Evolutionary conservation across 2,329 filamentous ascomycete genomes (phyloP), one percentile per base, ranked within the genome.

Genomic region (Grosmannia serpens): DNA sequence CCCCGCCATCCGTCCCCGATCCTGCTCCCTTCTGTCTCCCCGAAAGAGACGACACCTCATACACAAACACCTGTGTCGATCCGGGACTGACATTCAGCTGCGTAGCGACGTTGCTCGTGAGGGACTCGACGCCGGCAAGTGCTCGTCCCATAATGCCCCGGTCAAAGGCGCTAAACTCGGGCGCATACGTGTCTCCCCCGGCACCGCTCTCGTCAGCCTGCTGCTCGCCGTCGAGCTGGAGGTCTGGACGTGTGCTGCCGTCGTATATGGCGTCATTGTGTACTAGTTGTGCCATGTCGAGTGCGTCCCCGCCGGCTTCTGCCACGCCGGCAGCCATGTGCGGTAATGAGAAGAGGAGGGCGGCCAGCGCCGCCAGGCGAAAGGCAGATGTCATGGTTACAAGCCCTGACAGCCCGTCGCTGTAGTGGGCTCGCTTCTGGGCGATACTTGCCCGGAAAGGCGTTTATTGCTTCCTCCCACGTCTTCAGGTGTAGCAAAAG

Each of bases 81-180:
- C 88, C 89, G 8, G 83, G 75, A 4, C 76, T 68, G 29, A 94
- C 74, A 59, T 88, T 86, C 63, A 79, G 74, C 47, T 74, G 72
- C 63, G 72, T 67, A 20, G 83, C 81, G 35, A 77, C 74, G 69
- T 96, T 91, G 66, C 92, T 91, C 13, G 70, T 73, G 59, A 81
- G 72, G 2, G 77, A 66, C 9, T 72, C 75, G 17, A 80, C 75
- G 1, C 75, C 75, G 5, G 73, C 72, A 29, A 82, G 76, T 53
- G 79, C 79, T 63, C 84, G 79, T 53, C 85, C 84, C 60, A 88
- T 74, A 50, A 89, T 80, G 59, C 79, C 79, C 63, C 81, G 76
- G 64, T 83, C 82, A 64, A 87, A 81, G 9, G 78, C 73, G 11
- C 73, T 65, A 67, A 89, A 88, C 3, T 82, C 77, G 4, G 84